phyloP scores from a whole-genome alignment of 495 filamentous ascomycete species.

The Neurospora terricola region DNA sequence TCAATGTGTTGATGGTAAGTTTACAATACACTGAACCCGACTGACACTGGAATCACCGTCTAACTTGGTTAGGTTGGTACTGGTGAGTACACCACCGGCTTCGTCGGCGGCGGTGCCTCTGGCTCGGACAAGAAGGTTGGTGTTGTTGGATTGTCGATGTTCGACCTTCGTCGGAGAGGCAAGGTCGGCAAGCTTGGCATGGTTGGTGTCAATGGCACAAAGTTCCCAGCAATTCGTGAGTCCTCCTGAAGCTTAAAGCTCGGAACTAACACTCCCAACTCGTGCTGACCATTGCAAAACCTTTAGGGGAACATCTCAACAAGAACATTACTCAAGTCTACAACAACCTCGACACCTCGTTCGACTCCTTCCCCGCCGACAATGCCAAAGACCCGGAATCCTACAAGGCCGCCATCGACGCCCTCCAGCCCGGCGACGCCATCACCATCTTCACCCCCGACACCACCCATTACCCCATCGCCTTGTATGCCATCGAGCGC shows the following conservation, averaged over 20 bases:
- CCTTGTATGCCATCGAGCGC: constrained; percentile 81
- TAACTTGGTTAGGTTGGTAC: constrained; percentile 54
- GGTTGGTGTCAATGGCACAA: constrained; percentile 80
- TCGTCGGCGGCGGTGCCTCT: constrained; percentile 67
- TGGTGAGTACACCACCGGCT: constrained; percentile 94
- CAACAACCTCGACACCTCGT: constrained; percentile 76
- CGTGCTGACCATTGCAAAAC: not conserved
- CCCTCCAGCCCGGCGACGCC: constrained; percentile 69
- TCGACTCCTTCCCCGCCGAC: constrained; percentile 71
- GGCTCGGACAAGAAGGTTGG: constrained; percentile 87
- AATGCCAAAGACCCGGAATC: constrained; percentile 62
- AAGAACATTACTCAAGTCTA: constrained; percentile 84
- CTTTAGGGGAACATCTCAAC: constrained; percentile 65
- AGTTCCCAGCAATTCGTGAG: constrained; percentile 85
- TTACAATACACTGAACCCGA: constrained; percentile 1
- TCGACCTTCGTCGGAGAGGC: constrained; percentile 78
- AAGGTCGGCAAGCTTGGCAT: constrained; percentile 81
- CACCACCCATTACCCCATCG: constrained; percentile 89
- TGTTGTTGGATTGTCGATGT: constrained; percentile 81
- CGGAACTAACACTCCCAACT: not conserved
- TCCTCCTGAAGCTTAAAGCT: not conserved
- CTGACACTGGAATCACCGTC: constrained; percentile 7
- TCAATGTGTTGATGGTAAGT: constrained; percentile 79
- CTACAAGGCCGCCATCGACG: constrained; percentile 86
- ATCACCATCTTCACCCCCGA: constrained; percentile 98